Evolutionary conservation across 2,329 filamentous ascomycete species (phyloP).

Genomic region (Delphinella strobiligena): DNA sequence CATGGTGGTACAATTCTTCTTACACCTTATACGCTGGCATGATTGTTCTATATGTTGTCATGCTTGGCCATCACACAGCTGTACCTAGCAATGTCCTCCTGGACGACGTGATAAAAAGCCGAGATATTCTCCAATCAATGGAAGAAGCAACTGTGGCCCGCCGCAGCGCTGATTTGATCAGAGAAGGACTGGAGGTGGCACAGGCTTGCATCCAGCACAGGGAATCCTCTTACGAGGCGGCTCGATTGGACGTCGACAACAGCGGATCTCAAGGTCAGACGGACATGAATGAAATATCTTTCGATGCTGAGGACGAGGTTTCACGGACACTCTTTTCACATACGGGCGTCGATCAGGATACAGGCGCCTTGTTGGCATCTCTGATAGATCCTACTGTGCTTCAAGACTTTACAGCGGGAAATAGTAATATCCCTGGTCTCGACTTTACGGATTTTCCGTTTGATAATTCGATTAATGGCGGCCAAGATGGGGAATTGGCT

Average conservation of each 20-base stretch:
- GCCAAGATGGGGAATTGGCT: no score
- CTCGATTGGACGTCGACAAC: neutral
- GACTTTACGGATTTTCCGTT: neutral
- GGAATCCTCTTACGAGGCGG: no score
- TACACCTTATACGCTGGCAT: conserved; percentile 23
- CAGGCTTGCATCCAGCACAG: conserved; percentile 1
- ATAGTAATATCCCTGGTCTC: neutral
- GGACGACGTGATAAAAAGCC: conserved; percentile 18
- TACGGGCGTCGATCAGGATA: neutral
- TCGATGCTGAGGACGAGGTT: neutral
- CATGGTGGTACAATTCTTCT: conserved; percentile 24
- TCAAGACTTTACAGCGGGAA: conserved; percentile 4
- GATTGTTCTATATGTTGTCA: conserved; percentile 21
- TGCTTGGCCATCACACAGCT: conserved; percentile 6
- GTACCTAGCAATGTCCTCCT: conserved; percentile 13
- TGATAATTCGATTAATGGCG: no score
- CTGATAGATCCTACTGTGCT: conserved; percentile 4
- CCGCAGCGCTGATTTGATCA: conserved; percentile 20
- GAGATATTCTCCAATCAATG: conserved; percentile 22
- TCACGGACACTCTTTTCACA: neutral
- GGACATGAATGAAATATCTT: neutral
- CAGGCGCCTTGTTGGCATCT: conserved; percentile 4
- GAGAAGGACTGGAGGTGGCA: conserved; percentile 19
- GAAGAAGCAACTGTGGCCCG: conserved; percentile 20
- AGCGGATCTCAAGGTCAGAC: no score